Evolutionary conservation across 805 yeast genomes (phyloP), one percentile per base, ranked within the genome.

Genomic region (Tetrapisispora taiwanensis): DNA sequence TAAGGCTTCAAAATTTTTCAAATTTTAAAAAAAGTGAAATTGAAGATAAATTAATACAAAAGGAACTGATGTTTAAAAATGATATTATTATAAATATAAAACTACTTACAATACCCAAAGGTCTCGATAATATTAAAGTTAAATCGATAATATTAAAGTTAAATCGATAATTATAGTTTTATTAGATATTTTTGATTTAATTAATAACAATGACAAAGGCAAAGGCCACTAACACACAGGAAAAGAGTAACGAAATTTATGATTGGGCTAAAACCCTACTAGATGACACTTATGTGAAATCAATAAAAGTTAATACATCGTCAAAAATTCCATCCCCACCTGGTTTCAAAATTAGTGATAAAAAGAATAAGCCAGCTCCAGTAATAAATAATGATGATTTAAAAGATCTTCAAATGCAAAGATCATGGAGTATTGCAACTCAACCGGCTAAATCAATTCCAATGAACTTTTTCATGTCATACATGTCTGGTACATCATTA

Each of bases 401-500:
- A 9, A 45, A 32, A 28, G 43, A 43, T 1, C 30, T 53, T n/a
- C 53, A 50, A 36, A 59, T 67, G 19, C 75, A 80, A 55, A 84
- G 83, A 55, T 89, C 94, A 0, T 87, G 96, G 95, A 92, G 84
- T 46, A 58, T 84, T 32, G 95, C 96, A 2, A 63, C 75, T 14
- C 78, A 79, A 1, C 96, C 97, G 0, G 84, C 87, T 2, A 90
- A 88, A 59, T 65, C 75, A 26, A 73, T 92, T n/a, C 95, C 97
- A 7, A 84, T 87, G 94, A 92, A 86, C 56, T 62, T 84, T 41
- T 68, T 86, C 39, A 86, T 90, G 95, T 79, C 87, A 48, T 92
- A 86, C 62, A 85, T 90, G 86, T 79, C 95, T 0, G 97, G 97
- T 28, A 82, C 83, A 55, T 76, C 94, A 3, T 67, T 92, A 24